Base-by-base conservation (phyloP, 176 grass and related monocot genomes). In the Avena insularis region DNA sequence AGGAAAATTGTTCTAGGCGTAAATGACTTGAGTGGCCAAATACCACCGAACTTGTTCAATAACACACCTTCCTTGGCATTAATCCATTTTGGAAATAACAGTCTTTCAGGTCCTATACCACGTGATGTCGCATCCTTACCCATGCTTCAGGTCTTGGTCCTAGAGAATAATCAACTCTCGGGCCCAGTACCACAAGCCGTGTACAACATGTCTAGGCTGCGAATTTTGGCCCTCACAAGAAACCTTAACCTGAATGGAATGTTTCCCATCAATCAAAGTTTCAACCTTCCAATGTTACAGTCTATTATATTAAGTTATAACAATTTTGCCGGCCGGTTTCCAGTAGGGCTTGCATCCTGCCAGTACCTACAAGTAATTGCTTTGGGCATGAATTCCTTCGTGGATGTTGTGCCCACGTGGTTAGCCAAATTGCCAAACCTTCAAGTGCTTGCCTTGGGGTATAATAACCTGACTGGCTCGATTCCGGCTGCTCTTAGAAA, bases 1-100 rank as follows among this genome's bases (percentile, higher is more conserved):
- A 19, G 3, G 0, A 4, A n/a, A 43, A 21, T 46, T 12, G 0
- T 0, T 2, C 38, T 71, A 8, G 0, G 0, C 1, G 4, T 0
- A 17, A 71, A 71, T 20, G 8, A 45, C 0, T 20, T 71, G 4
- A 48, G 10, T 40, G 77, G 55, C 0, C 56, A 20, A 1, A 61
- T 61, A 58, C 56, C 55, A 2, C 1, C 17, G 0, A 2, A 45
- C 48, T 3, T 86, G 2, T 86, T 86, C 63, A 86, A 86, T 3
- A 48, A 69, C 5, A 71, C 63, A 0, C 63, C 63, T 70, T 70
- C 10, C 0, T 16, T 86, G 8, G 5, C 12, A 0, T 0, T 1
- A 15, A 29, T 79, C 8, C 3, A 6, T 13, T 0, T 86, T 9
- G 63, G 35, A 31, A 46, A 68, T 38, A 86, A 86, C 2, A 79